Evolutionary conservation across 805 yeast genomes (phyloP).

Genomic region (Saccharomycopsis sp.): DNA sequence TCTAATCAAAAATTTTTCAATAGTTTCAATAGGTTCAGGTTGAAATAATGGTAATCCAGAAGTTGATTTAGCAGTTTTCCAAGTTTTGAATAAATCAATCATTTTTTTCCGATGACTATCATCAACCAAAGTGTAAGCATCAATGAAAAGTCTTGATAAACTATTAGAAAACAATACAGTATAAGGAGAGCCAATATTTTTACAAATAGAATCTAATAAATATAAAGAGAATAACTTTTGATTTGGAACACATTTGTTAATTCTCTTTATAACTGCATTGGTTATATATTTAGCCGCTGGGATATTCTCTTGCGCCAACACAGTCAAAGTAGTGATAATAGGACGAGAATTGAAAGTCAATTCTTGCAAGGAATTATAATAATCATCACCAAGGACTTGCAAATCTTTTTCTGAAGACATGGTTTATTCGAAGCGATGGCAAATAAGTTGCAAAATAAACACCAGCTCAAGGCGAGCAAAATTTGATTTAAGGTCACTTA

Average conservation of each 20-base stretch:
- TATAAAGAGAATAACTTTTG: constrained; percentile 82
- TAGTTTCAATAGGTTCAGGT: constrained; percentile 55
- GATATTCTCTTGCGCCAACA: constrained; percentile 79
- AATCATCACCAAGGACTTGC: constrained; percentile 44
- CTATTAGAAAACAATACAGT: constrained; percentile 68
- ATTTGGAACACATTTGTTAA: constrained; percentile 69
- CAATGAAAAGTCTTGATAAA: constrained; percentile 62
- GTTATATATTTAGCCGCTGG: constrained; percentile 72
- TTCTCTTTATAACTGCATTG: constrained; percentile 66
- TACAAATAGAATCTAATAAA: constrained; percentile 84
- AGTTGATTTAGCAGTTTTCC: constrained; percentile 65
- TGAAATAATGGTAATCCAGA: constrained; percentile 71
- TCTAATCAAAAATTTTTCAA: constrained; percentile 64
- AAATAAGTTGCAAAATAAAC: too few species aligned
- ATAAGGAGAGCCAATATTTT: constrained; percentile 86
- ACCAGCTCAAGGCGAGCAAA: too few species aligned
- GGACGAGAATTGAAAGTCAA: constrained; percentile 87
- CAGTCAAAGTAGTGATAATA: constrained; percentile 76
- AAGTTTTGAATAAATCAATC: constrained; percentile 74
- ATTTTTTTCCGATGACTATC: constrained; percentile 69
- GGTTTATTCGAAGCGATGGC: too few species aligned
- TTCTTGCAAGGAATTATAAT: constrained; percentile 60
- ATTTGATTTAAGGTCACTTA: too few species aligned
- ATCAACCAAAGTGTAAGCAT: constrained; percentile 71
- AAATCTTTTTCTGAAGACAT: constrained; percentile 23